Base-by-base conservation (phyloP, 2,329 filamentous ascomycete species). In the Ascochyta koolunga region DNA sequence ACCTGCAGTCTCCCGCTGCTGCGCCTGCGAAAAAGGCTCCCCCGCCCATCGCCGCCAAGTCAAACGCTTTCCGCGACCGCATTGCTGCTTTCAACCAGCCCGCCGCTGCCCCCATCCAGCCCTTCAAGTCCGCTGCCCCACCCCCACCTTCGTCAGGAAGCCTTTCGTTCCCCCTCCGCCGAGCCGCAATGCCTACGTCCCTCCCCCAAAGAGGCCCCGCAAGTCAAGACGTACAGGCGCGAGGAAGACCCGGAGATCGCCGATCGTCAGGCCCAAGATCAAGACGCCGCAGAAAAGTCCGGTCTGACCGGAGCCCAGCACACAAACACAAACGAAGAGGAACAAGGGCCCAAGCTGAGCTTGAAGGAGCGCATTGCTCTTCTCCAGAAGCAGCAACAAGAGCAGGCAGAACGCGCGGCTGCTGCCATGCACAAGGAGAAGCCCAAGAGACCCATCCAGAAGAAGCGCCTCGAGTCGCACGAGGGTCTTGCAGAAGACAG, bases 31-130 rank as follows among this genome's bases (percentile, higher is more conserved):
- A 79, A 50, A 86, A 85, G 55, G 81, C 86, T 19, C 88, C 90
- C 33, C 89, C 91, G 11, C 83, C 84, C 16, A 79, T 86, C 11
- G 81, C 81, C 11, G 90, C 91, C 65, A 96, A 96, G 74, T 91
- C 92, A 24, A 90, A 85, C 68, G 91, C 95, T 2, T 98, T 99
- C 79, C 93, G 86, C 71, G 95, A 98, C 77, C 90, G 95, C 59
- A 96, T 99, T 71, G 95, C 95, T 29, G 93, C 95, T 38, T 99
- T 99, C 79, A 99, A 99, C 77, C 95, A 93, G 73, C 81, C 90
- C 38, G 86, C 90, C 32, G 91, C 92, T 5, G 86, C 92, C 2
- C 95, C 95, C 8, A 81, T 95, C 56, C 85, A 91, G n/a, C 95
- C 95, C 1, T 93, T 96, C 78, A 96, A 96, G 72, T 82, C 83